Base-by-base conservation (phyloP, 129 eudicot species). In the Helichrysum umbraculigerum region DNA sequence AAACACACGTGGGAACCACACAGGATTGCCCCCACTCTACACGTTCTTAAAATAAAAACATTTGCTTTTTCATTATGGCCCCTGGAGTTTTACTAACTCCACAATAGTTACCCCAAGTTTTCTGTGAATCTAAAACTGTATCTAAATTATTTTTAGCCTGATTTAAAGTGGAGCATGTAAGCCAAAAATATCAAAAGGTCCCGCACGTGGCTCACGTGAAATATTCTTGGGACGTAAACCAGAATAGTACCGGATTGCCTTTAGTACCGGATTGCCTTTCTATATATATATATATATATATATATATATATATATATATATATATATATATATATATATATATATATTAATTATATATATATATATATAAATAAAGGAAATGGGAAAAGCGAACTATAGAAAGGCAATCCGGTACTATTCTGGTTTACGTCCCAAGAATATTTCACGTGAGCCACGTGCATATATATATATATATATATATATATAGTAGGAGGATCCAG, bases 401-500 rank as follows among this genome's bases (percentile, higher is more conserved):
- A 73, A 72, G 37, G 34, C 4, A 39, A 44, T 21, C 47, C 1
- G 14, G 14, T 35, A 35, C 0, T 41, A 41, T 41, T 7, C 4
- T 61, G 41, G 58, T 60, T 44, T 30, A 75, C 15, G 16, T 73
- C 33, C 62, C 72, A 32, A 65, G 14, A 75, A 50, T 17, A 64
- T 44, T 30, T 75, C 72, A 75, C 79, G 62, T 75, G 79, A 50
- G 51, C 34, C 71, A 75, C 72, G 64, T 75, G 79, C 41, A n/a
- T n/a, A n/a, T n/a, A n/a, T n/a, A n/a, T n/a, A n/a, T n/a, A n/a
- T n/a, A n/a, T n/a, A n/a, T n/a, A n/a, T n/a, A n/a, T n/a, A n/a
- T n/a, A n/a, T n/a, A n/a, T n/a, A n/a, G n/a, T n/a, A n/a, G n/a
- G n/a, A n/a, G n/a, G n/a, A n/a, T n/a, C n/a, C n/a, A n/a, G n/a